Evolutionary conservation across 305 asterid species (phyloP), one percentile per base, ranked within the genome.

Genomic region (Fraxinus greggii): DNA sequence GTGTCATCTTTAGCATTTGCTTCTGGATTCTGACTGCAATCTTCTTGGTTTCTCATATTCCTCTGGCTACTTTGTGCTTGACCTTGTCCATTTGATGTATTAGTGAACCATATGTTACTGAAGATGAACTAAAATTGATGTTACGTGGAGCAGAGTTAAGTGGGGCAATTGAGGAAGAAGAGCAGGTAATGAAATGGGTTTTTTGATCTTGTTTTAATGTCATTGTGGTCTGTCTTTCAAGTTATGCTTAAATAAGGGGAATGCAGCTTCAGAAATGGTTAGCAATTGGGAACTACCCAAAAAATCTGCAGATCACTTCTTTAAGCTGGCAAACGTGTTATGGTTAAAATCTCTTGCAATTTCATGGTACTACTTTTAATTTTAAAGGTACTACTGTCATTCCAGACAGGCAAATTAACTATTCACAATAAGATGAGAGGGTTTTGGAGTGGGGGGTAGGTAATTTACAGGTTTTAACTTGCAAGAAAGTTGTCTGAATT

Each of bases 141-240:
- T 84, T 97, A 85, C 94, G 98, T 2, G 99, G 98, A 85, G 99
- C 99, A 80, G 99, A 97, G 90, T 83, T 93, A 88, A 97, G 99
- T 38, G 99, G 99, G 38, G 99, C 99, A 79, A 97, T 97, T 17
- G 98, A 97, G 88, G 99, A 97, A 91, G 99, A 97, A 90, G 99
- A 95, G 83, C 99, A 97, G 97, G 98, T 95, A 87, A 67, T 31
- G 75, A 59, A 70, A 33, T 75, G 82, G 15, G 79, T 75, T 88
- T 32, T 10, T 70, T 70, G 38, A 8, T 7, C 85, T 76, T 12
- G 79, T 78, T 77, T 76, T 83, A 31, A 7, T 69, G 21, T 29
- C 75, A 69, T 69, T 28, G 23, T 5, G 23, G 74, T 67, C 19
- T 67, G 38, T 67, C 35, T 67, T 26, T 29, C 19, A 67, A 26